Percentiles rank a stretch among this genome's conserved stretches.
Conservation (phyloP, 2,329 filamentous ascomycete genomes). For the Penicillium sp. region DNA sequence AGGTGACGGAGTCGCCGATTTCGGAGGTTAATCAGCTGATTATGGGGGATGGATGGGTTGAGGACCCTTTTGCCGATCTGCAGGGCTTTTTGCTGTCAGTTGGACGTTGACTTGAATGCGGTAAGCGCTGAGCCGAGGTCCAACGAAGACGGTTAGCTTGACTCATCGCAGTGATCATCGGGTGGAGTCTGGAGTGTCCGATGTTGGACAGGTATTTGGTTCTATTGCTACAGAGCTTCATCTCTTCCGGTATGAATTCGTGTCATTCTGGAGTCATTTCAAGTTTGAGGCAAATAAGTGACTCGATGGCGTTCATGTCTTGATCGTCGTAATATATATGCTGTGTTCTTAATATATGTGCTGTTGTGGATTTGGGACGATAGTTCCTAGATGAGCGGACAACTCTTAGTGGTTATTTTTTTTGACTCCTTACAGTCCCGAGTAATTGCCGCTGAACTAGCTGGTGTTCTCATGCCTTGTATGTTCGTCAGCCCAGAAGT, state of each 20-base stretch:
- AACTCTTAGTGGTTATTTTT: not conserved
- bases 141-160: slow-evolving; percentile 16
- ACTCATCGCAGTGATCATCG: slow-evolving; percentile 1
- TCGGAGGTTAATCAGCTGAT: not conserved
- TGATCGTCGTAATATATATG: not conserved
- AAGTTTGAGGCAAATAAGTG: not conserved
- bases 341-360: not conserved
- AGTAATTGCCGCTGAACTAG: not conserved
- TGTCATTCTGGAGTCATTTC: not conserved
- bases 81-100: not conserved
- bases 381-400: too few species aligned
- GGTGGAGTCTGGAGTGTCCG: not conserved
- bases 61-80: not conserved
- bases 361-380: not conserved
- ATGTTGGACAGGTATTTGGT: slow-evolving; percentile 4
- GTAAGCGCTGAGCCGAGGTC: slow-evolving; percentile 19
- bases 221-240: not conserved
- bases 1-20: not conserved
- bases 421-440: too few species aligned
- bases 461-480: not conserved
- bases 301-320: not conserved
- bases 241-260: slow-evolving; percentile 18
- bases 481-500: not conserved
- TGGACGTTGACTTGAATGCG: not conserved
- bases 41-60: not conserved